phyloP scores from a whole-genome alignment of 2,329 filamentous ascomycete genomes.

The Verruconis gallopava region DNA sequence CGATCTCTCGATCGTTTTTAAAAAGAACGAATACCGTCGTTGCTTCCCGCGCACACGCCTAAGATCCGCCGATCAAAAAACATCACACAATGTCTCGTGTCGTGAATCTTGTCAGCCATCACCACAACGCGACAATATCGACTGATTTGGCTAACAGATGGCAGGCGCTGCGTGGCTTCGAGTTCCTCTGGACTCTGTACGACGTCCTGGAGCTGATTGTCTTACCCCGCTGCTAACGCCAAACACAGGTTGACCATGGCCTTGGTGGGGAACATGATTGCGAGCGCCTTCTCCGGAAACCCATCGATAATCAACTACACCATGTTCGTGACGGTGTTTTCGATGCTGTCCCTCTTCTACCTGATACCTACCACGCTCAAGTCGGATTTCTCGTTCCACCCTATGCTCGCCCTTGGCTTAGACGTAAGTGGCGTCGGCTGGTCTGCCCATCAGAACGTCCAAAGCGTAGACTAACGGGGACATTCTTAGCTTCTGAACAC shows the following conservation, averaged over 20 bases:
- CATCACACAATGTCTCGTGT: no score
- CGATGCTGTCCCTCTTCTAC: slow-evolving; percentile 52
- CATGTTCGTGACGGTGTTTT: slow-evolving; percentile 57
- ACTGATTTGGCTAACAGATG: background rate
- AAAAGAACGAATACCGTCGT: no score
- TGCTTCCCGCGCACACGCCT: no score
- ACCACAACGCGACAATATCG: background rate
- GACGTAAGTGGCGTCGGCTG: no score
- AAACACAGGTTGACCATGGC: slow-evolving; percentile 51
- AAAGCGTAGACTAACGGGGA: no score
- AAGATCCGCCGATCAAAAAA: no score
- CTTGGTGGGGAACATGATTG: slow-evolving; percentile 50
- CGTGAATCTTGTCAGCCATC: no score
- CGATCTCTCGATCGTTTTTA: no score
- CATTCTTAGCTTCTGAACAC: no score
- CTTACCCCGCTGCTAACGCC: no score
- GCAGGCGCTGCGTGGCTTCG: slow-evolving; percentile 26
- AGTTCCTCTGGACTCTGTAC: slow-evolving; percentile 48
- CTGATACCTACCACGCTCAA: slow-evolving; percentile 46
- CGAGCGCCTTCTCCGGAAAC: slow-evolving; percentile 35
- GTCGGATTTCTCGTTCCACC: slow-evolving; percentile 36
- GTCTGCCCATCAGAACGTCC: no score
- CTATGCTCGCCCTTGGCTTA: slow-evolving; percentile 40
- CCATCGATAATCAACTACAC: slow-evolving; percentile 45
- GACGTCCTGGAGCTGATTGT: no score